Conservation (phyloP, 2,329 filamentous ascomycete genomes). For the Xylariaceae sp. region DNA sequence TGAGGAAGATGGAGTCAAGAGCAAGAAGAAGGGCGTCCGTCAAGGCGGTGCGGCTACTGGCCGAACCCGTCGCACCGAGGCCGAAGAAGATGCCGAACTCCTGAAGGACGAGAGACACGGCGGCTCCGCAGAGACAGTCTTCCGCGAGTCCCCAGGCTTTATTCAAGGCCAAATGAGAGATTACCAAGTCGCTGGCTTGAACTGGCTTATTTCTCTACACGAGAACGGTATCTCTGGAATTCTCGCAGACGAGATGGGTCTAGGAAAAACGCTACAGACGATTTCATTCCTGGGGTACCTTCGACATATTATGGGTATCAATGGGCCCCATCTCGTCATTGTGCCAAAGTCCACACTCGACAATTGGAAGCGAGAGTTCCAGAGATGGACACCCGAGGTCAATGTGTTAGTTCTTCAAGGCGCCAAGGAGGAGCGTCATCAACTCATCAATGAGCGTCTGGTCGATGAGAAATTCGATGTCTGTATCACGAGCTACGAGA, state of each 20-base stretch:
- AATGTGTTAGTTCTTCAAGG: conserved; percentile 92
- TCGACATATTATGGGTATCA: conserved; percentile 83
- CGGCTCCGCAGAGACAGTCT: conserved; percentile 80
- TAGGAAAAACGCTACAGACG: conserved; percentile 96
- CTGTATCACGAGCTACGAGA: conserved; percentile 97
- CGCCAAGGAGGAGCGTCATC: conserved; percentile 86
- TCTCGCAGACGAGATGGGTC: conserved; percentile 95
- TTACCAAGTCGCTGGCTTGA: conserved; percentile 91
- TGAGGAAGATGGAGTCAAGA: conserved; percentile 63
- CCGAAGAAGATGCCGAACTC: conserved; percentile 92
- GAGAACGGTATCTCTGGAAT: conserved; percentile 99
- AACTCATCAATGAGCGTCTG: conserved; percentile 86
- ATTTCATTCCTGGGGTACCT: conserved; percentile 96
- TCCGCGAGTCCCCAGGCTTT: conserved; percentile 89
- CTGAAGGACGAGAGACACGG: conserved; percentile 85
- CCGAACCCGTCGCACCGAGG: conserved; percentile 83
- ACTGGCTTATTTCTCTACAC: conserved; percentile 96
- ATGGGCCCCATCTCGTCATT: conserved; percentile 82
- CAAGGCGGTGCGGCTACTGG: conserved; percentile 81
- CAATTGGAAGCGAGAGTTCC: conserved; percentile 97
- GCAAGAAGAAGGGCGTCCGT: conserved; percentile 70
- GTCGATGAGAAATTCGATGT: conserved; percentile 95
- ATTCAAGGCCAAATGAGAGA: conserved; percentile 89
- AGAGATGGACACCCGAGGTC: conserved; percentile 90
- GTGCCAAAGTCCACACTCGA: conserved; percentile 97